Evolutionary conservation across 805 yeast genomes (phyloP), one percentile per base, ranked within the genome.

Genomic region (Ogataea methylovora): DNA sequence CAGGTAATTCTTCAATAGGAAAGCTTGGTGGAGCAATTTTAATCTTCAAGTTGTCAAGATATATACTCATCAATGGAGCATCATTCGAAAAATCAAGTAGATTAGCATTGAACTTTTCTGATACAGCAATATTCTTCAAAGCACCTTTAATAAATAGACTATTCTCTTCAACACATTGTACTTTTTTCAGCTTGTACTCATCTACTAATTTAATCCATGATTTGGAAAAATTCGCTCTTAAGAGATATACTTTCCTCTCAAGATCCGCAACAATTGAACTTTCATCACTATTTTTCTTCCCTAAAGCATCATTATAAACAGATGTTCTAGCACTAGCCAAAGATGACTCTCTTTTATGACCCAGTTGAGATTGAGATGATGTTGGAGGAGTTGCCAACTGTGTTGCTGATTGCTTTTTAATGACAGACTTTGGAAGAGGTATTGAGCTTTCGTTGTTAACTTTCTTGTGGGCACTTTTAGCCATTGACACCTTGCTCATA

Each of bases 151-250:
- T 36, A 35, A 55, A 69, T 4, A 55, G 45, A 33, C 61, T 57
- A 39, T 64, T 70, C 12, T 56, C 56, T 22, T 50, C 41, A 14
- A 71, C 58, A 4, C 69, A 61, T 23, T 61, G 61, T 3, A 58
- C 52, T 48, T 65, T 54, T 39, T 67, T 56, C 24, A 48, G 41
- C 41, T 61, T 65, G 55, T 66, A 70, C 29, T 68, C 65, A 23
- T 65, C 63, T 5, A 84, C 74, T 33, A 84, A 65, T 17, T 69
- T 58, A 16, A 84, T 70, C 97, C 97, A 88, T 0, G 73, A 67
- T 15, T 59, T 58, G 1, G 71, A 63, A 22, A 67, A 53, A 37
- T 67, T 56, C 29, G 52, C 39, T 20, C 49, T 37, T 14, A 54
- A 18, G 8, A 39, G 41, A 26, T 50, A 34, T 5, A 46, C 24